A percentile compares a stretch with the other conserved stretches of the same genome.
These are phyloP conservation scores for Picea glauca DNA, from an alignment of 75 land plant genomes.

Conservation along the genomic window DNA sequence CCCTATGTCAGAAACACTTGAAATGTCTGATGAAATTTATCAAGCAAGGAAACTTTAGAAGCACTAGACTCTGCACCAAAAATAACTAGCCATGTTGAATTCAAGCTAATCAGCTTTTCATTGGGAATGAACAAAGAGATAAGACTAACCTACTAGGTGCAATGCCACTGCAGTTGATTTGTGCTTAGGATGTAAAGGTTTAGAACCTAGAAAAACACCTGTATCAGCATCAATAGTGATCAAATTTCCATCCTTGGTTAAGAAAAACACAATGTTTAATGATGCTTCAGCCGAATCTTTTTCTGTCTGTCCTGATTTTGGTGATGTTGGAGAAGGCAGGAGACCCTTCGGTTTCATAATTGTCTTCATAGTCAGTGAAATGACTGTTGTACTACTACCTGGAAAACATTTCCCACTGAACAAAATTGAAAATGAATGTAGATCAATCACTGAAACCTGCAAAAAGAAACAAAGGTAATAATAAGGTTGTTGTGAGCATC, in stretches of 20 bases:
- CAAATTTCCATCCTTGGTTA: slow-evolving; percentile 44
- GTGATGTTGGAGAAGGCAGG: slow-evolving; percentile 9
- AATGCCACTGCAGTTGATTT: slow-evolving; percentile 45
- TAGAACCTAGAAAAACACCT: slow-evolving; percentile 39
- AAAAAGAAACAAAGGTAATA: slow-evolving; percentile 1
- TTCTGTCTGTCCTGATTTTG: slow-evolving; percentile 9
- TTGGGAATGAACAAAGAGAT: background rate
- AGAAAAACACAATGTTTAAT: slow-evolving; percentile 18
- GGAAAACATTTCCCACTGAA: slow-evolving; percentile 26
- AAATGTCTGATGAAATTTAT: background rate
- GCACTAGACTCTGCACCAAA: background rate
- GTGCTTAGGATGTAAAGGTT: slow-evolving; percentile 20
- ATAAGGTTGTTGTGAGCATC: background rate
- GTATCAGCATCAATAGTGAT: slow-evolving; percentile 38
- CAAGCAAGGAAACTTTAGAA: no score
- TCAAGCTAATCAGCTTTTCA: background rate
- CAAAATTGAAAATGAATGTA: slow-evolving; percentile 24
- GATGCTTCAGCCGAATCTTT: background rate
- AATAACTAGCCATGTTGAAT: background rate
- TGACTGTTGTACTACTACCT: slow-evolving; percentile 26
- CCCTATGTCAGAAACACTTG: no score
- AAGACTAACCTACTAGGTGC: slow-evolving; percentile 58
- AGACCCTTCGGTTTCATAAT: background rate
- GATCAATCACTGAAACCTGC: slow-evolving; percentile 58
- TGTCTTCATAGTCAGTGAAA: slow-evolving; percentile 19